Conservation (phyloP, 2,329 filamentous ascomycete species). For the Phialophora tarda region DNA sequence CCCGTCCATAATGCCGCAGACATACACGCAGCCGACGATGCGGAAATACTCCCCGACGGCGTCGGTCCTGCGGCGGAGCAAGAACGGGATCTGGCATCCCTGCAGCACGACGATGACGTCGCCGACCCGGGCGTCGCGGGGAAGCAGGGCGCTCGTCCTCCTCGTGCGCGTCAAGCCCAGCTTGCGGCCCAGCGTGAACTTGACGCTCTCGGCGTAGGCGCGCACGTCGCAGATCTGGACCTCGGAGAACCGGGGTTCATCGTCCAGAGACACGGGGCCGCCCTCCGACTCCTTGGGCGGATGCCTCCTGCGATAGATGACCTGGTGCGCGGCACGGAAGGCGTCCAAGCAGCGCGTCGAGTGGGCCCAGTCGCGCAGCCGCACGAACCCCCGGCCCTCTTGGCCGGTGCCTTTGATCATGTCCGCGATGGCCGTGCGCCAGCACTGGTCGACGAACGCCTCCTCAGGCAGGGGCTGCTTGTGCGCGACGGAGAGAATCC, state of each 20-base stretch:
- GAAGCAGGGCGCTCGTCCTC: constrained; percentile 6
- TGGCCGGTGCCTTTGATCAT: constrained; percentile 7
- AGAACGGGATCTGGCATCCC: constrained; percentile 28
- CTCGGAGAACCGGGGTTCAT: background rate
- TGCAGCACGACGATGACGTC: constrained; percentile 25
- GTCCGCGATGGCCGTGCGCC: constrained; percentile 28
- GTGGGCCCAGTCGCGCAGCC: constrained; percentile 14
- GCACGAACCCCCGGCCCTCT: constrained; percentile 20
- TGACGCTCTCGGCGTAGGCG: constrained; percentile 19
- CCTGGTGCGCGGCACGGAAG: background rate
- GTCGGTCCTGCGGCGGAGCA: constrained; percentile 15
- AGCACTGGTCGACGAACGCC: constrained; percentile 23
- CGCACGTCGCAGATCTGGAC: background rate
- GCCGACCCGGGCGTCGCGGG: constrained; percentile 1
- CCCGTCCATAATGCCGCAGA: constrained; percentile 31
- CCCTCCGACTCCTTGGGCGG: background rate
- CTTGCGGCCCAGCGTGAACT: constrained; percentile 13
- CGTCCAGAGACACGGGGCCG: background rate
- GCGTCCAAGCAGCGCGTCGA: constrained; percentile 21
- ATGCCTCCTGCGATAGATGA: constrained; percentile 1
- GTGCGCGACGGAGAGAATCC: constrained; percentile 14
- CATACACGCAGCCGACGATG: constrained; percentile 32
- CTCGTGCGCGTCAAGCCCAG: constrained; percentile 11
- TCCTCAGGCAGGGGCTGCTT: background rate
- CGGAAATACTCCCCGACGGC: constrained; percentile 19